phyloP scores from a whole-genome alignment of 192 early-diverging fungal species.

The Geranomyces variabilis region DNA sequence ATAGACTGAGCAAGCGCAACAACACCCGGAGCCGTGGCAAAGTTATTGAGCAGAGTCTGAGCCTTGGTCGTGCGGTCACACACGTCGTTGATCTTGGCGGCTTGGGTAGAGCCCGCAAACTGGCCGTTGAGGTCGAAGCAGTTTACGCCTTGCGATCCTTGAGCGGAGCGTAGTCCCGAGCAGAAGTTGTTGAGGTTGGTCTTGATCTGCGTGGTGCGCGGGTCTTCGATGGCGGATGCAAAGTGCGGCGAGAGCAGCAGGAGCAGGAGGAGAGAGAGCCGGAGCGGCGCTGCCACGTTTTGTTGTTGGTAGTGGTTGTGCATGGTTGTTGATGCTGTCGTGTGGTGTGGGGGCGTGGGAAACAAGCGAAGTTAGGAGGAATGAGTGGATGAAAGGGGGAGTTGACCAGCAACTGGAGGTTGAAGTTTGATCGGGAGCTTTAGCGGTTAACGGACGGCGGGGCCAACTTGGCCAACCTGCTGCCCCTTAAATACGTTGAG shows the following conservation, averaged over 20 bases:
- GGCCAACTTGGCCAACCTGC: no score
- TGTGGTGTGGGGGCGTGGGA: no score
- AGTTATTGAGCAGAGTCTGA: conserved; percentile 29
- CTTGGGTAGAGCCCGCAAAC: conserved; percentile 5
- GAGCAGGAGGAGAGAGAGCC: no score
- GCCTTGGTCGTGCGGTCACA: conserved; percentile 19
- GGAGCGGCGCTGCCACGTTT: no score
- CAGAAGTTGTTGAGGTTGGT: conserved; percentile 15
- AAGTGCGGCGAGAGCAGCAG: not conserved
- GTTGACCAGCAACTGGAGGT: no score
- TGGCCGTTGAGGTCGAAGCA: conserved; percentile 30
- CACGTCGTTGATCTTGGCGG: conserved; percentile 5
- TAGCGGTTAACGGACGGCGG: no score
- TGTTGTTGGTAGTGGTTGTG: no score
- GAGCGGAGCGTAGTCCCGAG: conserved; percentile 1
- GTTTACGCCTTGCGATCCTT: conserved; percentile 28
- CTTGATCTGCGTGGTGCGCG: conserved; percentile 25
- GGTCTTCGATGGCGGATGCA: conserved; percentile 20
- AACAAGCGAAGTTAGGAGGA: no score
- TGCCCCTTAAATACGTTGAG: no score
- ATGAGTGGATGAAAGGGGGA: no score
- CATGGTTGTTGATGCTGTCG: no score
- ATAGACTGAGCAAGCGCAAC: conserved; percentile 6
- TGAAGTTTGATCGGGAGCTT: no score
- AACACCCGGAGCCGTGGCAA: conserved; percentile 13